Evolutionary conservation across 2,329 filamentous ascomycete species (phyloP).

Genomic region (Aspergillus flavus): DNA sequence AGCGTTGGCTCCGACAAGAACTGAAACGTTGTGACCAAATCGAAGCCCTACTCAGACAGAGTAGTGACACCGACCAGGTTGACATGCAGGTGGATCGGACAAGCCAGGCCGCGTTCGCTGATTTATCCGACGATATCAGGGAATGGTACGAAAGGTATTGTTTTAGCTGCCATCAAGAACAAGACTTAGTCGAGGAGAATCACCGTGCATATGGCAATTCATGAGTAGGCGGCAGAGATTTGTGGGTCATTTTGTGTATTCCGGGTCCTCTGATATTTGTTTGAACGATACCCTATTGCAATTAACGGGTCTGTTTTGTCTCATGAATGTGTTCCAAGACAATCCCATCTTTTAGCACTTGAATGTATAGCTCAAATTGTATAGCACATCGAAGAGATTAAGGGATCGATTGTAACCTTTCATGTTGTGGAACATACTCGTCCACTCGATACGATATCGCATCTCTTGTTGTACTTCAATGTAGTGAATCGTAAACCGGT

Average conservation of each 20-base stretch:
- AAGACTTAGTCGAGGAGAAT: conserved; percentile 31
- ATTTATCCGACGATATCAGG: conserved; percentile 50
- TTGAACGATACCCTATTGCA: conserved; percentile 36
- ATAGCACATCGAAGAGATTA: conserved; percentile 1
- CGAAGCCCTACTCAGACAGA: conserved; percentile 48
- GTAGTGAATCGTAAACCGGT: background rate
- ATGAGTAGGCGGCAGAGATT: conserved; percentile 11
- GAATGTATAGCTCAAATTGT: conserved; percentile 5
- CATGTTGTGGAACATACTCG: background rate
- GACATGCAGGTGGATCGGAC: conserved; percentile 25
- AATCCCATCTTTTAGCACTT: conserved; percentile 1
- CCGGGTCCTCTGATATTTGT: conserved; percentile 7
- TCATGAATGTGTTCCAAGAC: background rate
- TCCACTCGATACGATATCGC: background rate
- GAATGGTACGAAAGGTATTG: conserved; percentile 65
- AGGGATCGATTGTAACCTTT: background rate
- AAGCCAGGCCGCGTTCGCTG: conserved; percentile 34
- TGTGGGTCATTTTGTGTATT: conserved; percentile 4
- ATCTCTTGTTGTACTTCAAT: background rate
- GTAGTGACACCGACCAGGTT: conserved; percentile 23
- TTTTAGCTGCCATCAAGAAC: conserved; percentile 58
- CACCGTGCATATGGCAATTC: conserved; percentile 24
- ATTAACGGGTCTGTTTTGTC: conserved; percentile 19
- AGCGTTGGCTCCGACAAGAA: conserved; percentile 86
- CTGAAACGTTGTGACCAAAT: conserved; percentile 71